Percentiles rank a stretch among this genome's conserved stretches.
Conservation (phyloP, 805 yeast genomes). For the Candida sithepensis region DNA sequence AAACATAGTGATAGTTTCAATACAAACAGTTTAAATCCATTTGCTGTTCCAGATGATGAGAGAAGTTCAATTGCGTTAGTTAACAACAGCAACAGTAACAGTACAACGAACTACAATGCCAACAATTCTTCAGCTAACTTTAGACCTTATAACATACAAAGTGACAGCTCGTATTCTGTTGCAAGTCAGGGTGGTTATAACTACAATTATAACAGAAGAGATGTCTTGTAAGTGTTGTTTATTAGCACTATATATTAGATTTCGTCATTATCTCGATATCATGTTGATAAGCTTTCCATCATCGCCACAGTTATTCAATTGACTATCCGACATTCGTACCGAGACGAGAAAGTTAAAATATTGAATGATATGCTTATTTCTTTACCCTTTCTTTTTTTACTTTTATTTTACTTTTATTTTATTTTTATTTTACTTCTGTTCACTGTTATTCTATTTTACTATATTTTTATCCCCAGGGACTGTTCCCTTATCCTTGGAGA, state of each 20-base stretch:
- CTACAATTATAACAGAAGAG: constrained; percentile 15
- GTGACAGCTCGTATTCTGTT: background rate
- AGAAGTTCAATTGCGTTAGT: constrained; percentile 17
- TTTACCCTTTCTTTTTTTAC: too few species aligned
- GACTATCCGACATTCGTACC: too few species aligned
- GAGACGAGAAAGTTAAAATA: too few species aligned
- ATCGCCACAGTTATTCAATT: too few species aligned
- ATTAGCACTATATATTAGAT: background rate
- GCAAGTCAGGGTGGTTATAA: background rate
- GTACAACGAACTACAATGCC: background rate
- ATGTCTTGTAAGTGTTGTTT: constrained; percentile 8
- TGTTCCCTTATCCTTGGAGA: background rate
- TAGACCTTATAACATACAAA: background rate
- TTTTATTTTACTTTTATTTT: too few species aligned
- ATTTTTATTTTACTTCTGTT: too few species aligned
- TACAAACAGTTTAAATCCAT: constrained; percentile 16
- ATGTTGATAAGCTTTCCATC: background rate
- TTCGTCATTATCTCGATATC: background rate
- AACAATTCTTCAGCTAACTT: background rate
- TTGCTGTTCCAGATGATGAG: constrained; percentile 15
- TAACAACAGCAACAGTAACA: constrained; percentile 7
- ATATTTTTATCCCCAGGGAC: background rate
- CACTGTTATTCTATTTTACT: background rate
- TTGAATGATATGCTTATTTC: too few species aligned
- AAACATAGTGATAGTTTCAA: constrained; percentile 17